phyloP scores from a whole-genome alignment of 2,329 filamentous ascomycete species.

The Fusarium floridanum region DNA sequence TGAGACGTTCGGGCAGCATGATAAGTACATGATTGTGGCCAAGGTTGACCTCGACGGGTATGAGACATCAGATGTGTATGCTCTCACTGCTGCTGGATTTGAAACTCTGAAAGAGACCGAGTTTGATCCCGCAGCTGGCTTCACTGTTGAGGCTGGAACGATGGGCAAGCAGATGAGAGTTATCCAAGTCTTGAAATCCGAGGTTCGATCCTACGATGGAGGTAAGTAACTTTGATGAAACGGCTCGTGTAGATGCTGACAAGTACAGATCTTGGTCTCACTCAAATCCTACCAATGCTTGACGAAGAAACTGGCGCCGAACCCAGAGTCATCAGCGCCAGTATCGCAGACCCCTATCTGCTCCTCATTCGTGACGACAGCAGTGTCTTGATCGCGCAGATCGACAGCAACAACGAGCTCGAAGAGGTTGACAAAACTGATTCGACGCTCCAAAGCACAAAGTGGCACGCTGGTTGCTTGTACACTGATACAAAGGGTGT shows the following conservation, averaged over 20 bases:
- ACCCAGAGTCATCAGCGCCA: slow-evolving; percentile 81
- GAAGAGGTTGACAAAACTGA: slow-evolving; percentile 81
- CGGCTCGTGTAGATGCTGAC: slow-evolving; percentile 35
- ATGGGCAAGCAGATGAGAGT: slow-evolving; percentile 85
- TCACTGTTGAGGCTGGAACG: slow-evolving; percentile 86
- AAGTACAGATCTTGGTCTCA: slow-evolving; percentile 81
- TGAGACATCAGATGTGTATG: slow-evolving; percentile 84
- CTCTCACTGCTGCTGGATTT: slow-evolving; percentile 78
- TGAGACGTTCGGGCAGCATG: slow-evolving; percentile 72
- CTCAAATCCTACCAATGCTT: slow-evolving; percentile 91
- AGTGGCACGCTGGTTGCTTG: slow-evolving; percentile 87
- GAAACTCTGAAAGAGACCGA: slow-evolving; percentile 85
- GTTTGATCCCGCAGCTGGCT: slow-evolving; percentile 90
- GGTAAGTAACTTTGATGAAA: slow-evolving; percentile 65
- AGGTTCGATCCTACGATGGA: slow-evolving; percentile 91
- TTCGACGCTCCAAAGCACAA: slow-evolving; percentile 67
- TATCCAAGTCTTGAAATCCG: slow-evolving; percentile 87
- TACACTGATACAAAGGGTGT: slow-evolving; percentile 76
- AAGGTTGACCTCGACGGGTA: slow-evolving; percentile 76
- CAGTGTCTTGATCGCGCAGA: slow-evolving; percentile 82
- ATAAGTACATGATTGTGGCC: slow-evolving; percentile 86
- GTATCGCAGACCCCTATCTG: slow-evolving; percentile 88
- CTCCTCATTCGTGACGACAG: slow-evolving; percentile 86
- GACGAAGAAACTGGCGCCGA: slow-evolving; percentile 91
- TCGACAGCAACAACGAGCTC: slow-evolving; percentile 82